Evolutionary conservation across 495 filamentous ascomycete species (phyloP), one percentile per base, ranked within the genome.

Genomic region (Amniculicola lignicola): DNA sequence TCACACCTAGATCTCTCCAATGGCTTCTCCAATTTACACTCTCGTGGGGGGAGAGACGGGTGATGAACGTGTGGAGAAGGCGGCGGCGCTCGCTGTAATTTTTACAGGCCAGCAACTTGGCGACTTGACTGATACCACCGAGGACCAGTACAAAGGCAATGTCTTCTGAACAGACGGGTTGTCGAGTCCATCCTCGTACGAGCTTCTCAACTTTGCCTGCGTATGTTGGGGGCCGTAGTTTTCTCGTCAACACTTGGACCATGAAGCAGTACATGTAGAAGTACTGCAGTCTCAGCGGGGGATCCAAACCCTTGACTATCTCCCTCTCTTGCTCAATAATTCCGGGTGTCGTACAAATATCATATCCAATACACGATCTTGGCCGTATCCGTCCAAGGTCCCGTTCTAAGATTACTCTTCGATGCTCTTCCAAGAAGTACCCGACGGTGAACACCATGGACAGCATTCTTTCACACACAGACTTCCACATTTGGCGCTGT

Each of bases 201-300:
- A 62, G 24, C 42, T 53, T 62, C 36, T 57, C 59, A 11, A 62
- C 39, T 31, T 53, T 57, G 31, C 59, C 54, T 0, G 53, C 59
- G 49, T 54, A 62, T 19, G 59, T 62, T 2, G 59, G 59, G 3
- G 53, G 53, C 7, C 54, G 46, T 21, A 62, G 37, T 48, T 62
- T 62, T 21, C 59, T 39, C 14, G 40, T 36, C 28, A 62, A 35
- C 4, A 62, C 54, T 43, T 62, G 59, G 18, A 62, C 31, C 15
- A 62, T 57, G 42, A 62, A 62, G 59, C 46, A 57, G 36, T 62
- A 62, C 59, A 62, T 62, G 54, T 51, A 62, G 23, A 42, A 62
- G 42, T 51, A 62, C 31, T 57, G 59, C 33, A 62, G 19, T 4
- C 59, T 53, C 23, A 62, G 24, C 18, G 39, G 49, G 15, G 39